Evolutionary conservation across 257 asterid species (phyloP).

Genomic region (Solanum neorickii): DNA sequence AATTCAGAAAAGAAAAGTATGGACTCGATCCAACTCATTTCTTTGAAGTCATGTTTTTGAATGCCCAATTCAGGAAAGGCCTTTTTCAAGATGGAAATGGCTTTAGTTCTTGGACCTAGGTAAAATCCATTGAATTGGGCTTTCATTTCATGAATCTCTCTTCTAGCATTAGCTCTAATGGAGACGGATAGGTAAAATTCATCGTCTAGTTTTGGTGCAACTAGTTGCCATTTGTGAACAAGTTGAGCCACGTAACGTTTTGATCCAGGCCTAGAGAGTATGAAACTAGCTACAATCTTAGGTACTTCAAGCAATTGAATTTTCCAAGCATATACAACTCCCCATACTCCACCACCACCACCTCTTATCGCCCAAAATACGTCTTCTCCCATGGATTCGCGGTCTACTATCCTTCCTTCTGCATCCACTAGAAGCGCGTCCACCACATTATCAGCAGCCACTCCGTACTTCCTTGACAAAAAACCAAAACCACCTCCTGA

Average conservation of each 20-base stretch:
- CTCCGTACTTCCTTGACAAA: constrained; percentile 53
- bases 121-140: constrained; percentile 57
- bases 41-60: constrained; percentile 22
- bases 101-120: constrained; percentile 31
- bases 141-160: constrained; percentile 21
- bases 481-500: constrained; percentile 69
- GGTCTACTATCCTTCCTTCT: constrained; percentile 34
- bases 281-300: constrained; percentile 25
- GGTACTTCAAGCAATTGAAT: constrained; percentile 35
- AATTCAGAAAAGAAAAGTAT: constrained; percentile 46
- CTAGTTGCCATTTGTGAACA: constrained; percentile 46
- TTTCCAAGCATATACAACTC: constrained; percentile 61
- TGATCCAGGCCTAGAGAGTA: constrained; percentile 30
- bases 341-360: constrained; percentile 78
- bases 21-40: constrained; percentile 73
- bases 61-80: constrained; percentile 35
- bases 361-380: constrained; percentile 85
- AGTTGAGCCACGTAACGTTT: constrained; percentile 12
- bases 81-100: constrained; percentile 10
- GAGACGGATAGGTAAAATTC: constrained; percentile 41
- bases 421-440: constrained; percentile 59
- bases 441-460: constrained; percentile 70
- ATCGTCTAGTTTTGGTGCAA: constrained; percentile 35
- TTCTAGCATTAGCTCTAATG: constrained; percentile 39
- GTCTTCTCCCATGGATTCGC: constrained; percentile 72